phyloP scores from a whole-genome alignment of 495 filamentous ascomycete genomes.

The Achaetomiella virescens region DNA sequence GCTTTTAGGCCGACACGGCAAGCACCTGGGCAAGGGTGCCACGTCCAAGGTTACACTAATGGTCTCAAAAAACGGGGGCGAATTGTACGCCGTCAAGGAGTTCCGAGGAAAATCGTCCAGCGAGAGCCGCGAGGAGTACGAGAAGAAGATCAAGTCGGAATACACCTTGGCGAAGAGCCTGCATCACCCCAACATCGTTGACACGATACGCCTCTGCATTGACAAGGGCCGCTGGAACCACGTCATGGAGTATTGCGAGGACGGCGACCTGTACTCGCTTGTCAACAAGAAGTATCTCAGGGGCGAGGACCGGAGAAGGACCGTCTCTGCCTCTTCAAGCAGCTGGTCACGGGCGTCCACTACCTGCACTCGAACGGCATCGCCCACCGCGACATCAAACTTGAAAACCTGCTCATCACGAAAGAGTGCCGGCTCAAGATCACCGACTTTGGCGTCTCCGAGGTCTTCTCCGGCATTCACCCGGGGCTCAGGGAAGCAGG shows the following conservation, averaged over 20 bases:
- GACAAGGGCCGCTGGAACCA: constrained; percentile 65
- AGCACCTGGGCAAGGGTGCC: constrained; percentile 64
- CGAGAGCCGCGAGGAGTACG: constrained; percentile 61
- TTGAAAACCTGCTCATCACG: constrained; percentile 68
- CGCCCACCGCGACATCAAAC: constrained; percentile 77
- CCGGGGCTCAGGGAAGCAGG: constrained; percentile 59
- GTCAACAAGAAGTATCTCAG: constrained; percentile 58
- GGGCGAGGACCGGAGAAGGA: constrained; percentile 55
- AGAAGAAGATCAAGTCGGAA: constrained; percentile 74
- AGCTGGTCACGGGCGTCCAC: constrained; percentile 62
- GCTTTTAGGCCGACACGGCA: constrained; percentile 53
- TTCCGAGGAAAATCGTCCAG: constrained; percentile 58
- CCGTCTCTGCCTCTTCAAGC: constrained; percentile 73
- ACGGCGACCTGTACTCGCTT: constrained; percentile 66
- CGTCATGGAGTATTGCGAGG: constrained; percentile 77
- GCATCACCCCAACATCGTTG: constrained; percentile 73
- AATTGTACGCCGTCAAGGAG: constrained; percentile 71
- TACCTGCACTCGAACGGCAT: constrained; percentile 67
- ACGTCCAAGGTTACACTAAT: constrained; percentile 68
- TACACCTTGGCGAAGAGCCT: constrained; percentile 70
- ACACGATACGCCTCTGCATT: constrained; percentile 62
- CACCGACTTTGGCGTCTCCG: constrained; percentile 72
- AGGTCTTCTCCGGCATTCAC: constrained; percentile 69
- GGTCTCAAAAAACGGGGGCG: constrained; percentile 45
- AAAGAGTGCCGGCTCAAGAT: constrained; percentile 68